phyloP scores from a whole-genome alignment of 2,329 filamentous ascomycete genomes.

The Hypoxylon sp. region DNA sequence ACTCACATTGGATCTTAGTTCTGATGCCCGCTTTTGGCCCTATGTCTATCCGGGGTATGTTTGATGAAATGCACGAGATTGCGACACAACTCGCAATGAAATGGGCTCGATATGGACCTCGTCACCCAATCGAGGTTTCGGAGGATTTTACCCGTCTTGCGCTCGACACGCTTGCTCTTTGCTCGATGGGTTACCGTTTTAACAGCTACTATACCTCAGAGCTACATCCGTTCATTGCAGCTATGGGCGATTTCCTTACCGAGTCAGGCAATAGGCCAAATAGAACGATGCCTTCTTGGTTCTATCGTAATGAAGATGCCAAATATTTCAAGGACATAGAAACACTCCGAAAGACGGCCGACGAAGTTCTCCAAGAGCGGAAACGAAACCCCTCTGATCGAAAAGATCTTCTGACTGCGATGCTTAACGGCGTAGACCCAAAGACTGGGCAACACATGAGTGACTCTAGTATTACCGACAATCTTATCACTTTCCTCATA shows the following conservation, averaged over 20 bases:
- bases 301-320: conserved; percentile 64
- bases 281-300: conserved; percentile 64
- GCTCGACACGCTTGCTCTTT: conserved; percentile 79
- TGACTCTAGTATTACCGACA: conserved; percentile 75
- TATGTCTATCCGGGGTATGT: conserved; percentile 77
- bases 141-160: conserved; percentile 67
- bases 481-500: conserved; percentile 81
- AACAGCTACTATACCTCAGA: conserved; percentile 80
- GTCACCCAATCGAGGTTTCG: conserved; percentile 67
- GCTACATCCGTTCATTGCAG: conserved; percentile 78
- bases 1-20: conserved; percentile 71
- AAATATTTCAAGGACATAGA: conserved; percentile 70
- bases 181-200: conserved; percentile 80
- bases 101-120: conserved; percentile 75
- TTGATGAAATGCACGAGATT: conserved; percentile 78
- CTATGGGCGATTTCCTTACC: conserved; percentile 75
- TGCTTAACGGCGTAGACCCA: conserved; percentile 77
- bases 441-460: conserved; percentile 76
- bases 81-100: conserved; percentile 76
- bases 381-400: conserved; percentile 68
- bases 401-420: conserved; percentile 78
- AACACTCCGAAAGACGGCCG: conserved; percentile 68
- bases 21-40: conserved; percentile 78
- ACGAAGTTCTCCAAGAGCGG: conserved; percentile 73
- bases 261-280: conserved; percentile 68